Conservation (phyloP, 2,329 filamentous ascomycete genomes). For the Neofusicoccum cordaticola region DNA sequence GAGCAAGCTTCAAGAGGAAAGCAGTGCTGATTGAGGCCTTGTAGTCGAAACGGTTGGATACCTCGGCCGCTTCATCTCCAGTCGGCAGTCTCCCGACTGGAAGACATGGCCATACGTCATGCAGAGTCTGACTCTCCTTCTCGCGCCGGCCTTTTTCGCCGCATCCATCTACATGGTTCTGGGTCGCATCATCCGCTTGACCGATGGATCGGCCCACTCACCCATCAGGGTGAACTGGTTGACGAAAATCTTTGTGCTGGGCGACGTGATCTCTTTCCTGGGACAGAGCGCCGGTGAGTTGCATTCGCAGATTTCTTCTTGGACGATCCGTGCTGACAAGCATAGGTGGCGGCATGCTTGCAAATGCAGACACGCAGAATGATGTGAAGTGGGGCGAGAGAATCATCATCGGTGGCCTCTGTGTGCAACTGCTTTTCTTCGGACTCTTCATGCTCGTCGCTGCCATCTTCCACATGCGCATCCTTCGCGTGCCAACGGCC, state of each 20-base stretch:
- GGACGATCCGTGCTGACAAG: background rate
- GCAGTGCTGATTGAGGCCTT: background rate
- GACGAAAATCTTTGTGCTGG: conserved; percentile 42
- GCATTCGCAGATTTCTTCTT: background rate
- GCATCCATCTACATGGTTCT: conserved; percentile 44
- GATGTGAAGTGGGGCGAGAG: conserved; percentile 31
- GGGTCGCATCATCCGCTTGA: conserved; percentile 35
- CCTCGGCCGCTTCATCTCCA: conserved; percentile 38
- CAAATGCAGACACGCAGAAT: background rate
- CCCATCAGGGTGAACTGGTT: conserved; percentile 36
- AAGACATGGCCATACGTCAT: conserved; percentile 44
- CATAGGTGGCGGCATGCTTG: conserved; percentile 11
- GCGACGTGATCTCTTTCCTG: conserved; percentile 42
- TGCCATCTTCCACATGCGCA: conserved; percentile 28
- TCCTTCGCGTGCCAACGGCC: conserved; percentile 22
- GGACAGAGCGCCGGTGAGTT: conserved; percentile 32
- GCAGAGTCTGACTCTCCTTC: conserved; percentile 44
- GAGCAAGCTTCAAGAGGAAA: background rate
- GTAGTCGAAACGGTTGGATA: conserved; percentile 54
- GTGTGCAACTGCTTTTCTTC: conserved; percentile 53
- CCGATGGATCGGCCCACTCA: conserved; percentile 34
- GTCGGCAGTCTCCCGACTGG: conserved; percentile 27
- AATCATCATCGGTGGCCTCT: conserved; percentile 49
- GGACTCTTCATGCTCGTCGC: conserved; percentile 45
- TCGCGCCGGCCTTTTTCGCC: conserved; percentile 47